Evolutionary conservation across 352 stramenopile species (phyloP).

Genomic region (Phytophthora citrophthora): DNA sequence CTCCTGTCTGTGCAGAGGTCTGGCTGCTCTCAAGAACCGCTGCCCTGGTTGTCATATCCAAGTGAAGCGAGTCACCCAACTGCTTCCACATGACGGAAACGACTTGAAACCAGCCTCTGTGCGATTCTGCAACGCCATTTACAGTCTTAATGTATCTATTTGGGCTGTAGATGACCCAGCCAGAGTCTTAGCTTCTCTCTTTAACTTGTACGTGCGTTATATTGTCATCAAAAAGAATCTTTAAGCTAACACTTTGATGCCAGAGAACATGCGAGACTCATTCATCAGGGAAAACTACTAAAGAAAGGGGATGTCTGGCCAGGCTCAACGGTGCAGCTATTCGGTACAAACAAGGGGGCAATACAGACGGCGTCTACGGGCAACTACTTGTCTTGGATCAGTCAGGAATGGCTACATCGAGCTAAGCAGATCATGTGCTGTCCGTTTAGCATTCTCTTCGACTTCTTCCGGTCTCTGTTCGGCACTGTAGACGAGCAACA

Average conservation of each 20-base stretch:
- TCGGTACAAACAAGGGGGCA: conserved; percentile 63
- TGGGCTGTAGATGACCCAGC: conserved; percentile 79
- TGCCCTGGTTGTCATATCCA: conserved; percentile 66
- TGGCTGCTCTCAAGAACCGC: conserved; percentile 65
- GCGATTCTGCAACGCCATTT: conserved; percentile 84
- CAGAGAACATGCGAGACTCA: conserved; percentile 76
- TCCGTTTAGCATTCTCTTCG: conserved; percentile 64
- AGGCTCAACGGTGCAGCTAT: conserved; percentile 81
- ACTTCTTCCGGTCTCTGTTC: conserved; percentile 80
- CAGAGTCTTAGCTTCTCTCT: conserved; percentile 64
- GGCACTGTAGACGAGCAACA: conserved; percentile 33
- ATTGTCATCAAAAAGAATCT: background rate
- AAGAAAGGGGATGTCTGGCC: conserved; percentile 87
- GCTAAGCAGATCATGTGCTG: conserved; percentile 67
- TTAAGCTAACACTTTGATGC: background rate
- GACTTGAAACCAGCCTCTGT: conserved; percentile 53
- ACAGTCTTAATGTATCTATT: conserved; percentile 81
- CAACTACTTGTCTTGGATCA: conserved; percentile 35
- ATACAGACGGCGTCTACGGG: conserved; percentile 21
- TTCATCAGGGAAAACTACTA: conserved; percentile 82
- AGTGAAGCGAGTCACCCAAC: conserved; percentile 69
- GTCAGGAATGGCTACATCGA: conserved; percentile 46
- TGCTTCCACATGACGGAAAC: conserved; percentile 25
- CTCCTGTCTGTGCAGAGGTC: conserved; percentile 59
- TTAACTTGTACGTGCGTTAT: conserved; percentile 63